phyloP scores from a whole-genome alignment of 2,329 filamentous ascomycete species.

The Monilinia fructicola region DNA sequence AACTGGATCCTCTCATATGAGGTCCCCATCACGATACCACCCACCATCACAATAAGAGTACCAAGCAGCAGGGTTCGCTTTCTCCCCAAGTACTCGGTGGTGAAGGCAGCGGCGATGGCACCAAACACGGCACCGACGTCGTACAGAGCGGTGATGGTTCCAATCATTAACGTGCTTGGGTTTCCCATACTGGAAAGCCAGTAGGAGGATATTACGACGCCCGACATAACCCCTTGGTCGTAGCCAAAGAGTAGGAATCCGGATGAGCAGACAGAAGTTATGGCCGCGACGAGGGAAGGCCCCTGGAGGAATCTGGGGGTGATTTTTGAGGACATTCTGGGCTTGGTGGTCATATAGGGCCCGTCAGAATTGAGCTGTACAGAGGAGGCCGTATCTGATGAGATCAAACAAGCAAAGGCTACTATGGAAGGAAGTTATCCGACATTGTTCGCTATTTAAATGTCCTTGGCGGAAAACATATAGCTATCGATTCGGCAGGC shows the following conservation, averaged over 20 bases:
- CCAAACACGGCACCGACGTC: constrained; percentile 7
- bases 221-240: constrained; percentile 82
- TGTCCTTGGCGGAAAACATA: not conserved
- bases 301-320: not conserved
- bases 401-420: not conserved
- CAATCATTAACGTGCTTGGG: constrained; percentile 12
- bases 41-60: not conserved
- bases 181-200: constrained; percentile 14
- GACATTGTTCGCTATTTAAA: not conserved
- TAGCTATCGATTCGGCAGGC: not conserved
- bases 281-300: constrained; percentile 44
- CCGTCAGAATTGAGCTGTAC: not conserved
- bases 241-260: constrained; percentile 84
- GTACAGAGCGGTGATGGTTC: not conserved
- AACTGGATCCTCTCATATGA: not conserved
- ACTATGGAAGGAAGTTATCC: not conserved
- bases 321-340: not conserved
- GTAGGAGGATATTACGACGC: constrained; percentile 47
- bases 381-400: not conserved
- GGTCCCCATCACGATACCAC: not conserved
- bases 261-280: constrained; percentile 65
- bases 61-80: not conserved
- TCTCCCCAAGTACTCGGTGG: not conserved
- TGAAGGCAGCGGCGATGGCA: constrained; percentile 9
- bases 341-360: not conserved